phyloP scores from a whole-genome alignment of 441 rosid species.

The Syzygium malaccense region DNA sequence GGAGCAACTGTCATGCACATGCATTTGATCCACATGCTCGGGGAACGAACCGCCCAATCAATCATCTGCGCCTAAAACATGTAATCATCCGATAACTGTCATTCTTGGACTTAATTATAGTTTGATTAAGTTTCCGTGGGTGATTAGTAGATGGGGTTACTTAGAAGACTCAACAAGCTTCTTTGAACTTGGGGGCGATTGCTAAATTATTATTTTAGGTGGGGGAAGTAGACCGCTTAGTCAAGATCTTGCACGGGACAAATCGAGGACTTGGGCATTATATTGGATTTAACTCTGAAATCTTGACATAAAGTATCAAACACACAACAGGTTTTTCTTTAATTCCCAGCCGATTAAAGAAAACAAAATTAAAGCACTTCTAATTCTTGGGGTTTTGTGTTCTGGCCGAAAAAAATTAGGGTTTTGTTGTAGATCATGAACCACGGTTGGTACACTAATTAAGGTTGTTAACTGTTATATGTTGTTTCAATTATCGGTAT shows the following conservation, averaged over 20 bases:
- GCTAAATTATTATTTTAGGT: not conserved
- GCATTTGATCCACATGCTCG: slow-evolving; percentile 1
- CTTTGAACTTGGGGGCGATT: not conserved
- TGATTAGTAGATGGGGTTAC: not conserved
- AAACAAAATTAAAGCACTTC: not conserved
- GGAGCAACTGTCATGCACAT: slow-evolving; percentile 20
- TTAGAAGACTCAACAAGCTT: not conserved
- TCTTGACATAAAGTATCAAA: not conserved
- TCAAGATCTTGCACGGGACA: not conserved
- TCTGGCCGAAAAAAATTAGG: not conserved
- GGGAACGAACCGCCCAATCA: not conserved
- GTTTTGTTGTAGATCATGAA: not conserved
- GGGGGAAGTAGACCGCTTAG: not conserved
- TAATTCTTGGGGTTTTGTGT: not conserved
- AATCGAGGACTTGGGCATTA: not conserved
- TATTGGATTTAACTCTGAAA: not conserved
- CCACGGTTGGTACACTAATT: not conserved
- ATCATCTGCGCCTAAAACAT: not conserved
- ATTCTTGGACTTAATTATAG: not conserved
- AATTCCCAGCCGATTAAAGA: not conserved
- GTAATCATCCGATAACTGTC: not conserved
- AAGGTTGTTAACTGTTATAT: not conserved
- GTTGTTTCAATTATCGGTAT: not conserved
- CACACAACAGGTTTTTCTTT: not conserved
- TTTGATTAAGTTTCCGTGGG: not conserved